Evolutionary conservation across 495 filamentous ascomycete genomes (phyloP), one percentile per base, ranked within the genome.

Genomic region (Sporormia fimetaria): DNA sequence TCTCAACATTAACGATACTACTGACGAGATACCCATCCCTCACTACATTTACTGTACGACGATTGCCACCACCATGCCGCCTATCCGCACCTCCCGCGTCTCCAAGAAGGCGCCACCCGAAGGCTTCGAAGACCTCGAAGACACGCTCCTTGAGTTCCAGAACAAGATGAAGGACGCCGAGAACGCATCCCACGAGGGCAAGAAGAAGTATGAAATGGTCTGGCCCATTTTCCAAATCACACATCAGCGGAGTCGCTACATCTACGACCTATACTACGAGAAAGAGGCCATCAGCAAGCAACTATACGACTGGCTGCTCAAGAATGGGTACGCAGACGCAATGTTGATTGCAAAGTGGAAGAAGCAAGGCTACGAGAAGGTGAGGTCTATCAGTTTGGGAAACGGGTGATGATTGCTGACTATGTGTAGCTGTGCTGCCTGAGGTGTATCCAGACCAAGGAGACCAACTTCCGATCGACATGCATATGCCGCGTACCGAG

Each of bases 121-220:
- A 12, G 90, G 90, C 57, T 99, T 96, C 71, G 80, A 82, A 47
- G 90, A 96, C 58, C 82, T 98, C 57, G 87, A 96, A 63, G 87
- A 95, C 61, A 93, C 88, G 43, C 78, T 98, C 20, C 75, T 96
- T 16, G 82, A 94, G 50, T 98, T 96, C 64, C 69, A 69, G 62
- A 94, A 95, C 68, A 93, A 94, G 67, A 94, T 96, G 90, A 95
- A 95, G 61, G 90, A 98, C 63, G 90, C 88, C 35, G 84, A 94
- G 59, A 87, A 88, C 57, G 65, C 68, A 23, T 65, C 72, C 49
- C 75, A 80, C 46, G 80, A 84, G 31, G 80, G 80, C 6, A 82
- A 81, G 52, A 82, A 81, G 63, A 78, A 83, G 49, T 75, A 94
- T 56, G 86, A 95, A 64, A 82, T 82, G 37, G 69, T 87, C 41